These are phyloP conservation scores for Filobasidium wieringae DNA, from an alignment of 768 basidiomycete species.

Conservation along the genomic window DNA sequence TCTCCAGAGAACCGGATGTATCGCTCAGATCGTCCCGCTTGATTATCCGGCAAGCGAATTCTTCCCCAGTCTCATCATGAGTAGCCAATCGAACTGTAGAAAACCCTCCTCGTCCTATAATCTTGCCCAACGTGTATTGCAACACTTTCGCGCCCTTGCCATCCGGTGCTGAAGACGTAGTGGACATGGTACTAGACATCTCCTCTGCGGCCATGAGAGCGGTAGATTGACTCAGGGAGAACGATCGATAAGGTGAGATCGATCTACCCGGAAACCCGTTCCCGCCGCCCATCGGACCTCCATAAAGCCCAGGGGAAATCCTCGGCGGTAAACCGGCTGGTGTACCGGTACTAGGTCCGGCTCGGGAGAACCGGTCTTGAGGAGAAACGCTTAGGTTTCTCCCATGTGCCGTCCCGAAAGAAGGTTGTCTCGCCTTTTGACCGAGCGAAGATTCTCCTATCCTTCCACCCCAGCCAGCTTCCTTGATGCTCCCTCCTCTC, in stretches of 20 bases:
- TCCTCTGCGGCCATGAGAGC: neutral
- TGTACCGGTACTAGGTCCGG: too few relatives aligned
- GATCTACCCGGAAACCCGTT: neutral
- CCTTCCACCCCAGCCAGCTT: neutral
- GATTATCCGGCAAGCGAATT: slow-evolving; percentile 76
- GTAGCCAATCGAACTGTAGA: slow-evolving; percentile 64
- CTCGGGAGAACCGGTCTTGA: neutral
- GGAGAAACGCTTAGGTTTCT: neutral
- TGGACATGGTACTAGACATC: neutral
- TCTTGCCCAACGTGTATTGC: slow-evolving; percentile 61
- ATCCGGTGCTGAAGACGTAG: slow-evolving; percentile 41
- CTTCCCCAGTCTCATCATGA: slow-evolving; percentile 51
- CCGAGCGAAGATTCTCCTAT: neutral
- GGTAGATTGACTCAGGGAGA: slow-evolving; percentile 4
- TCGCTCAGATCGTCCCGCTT: slow-evolving; percentile 38
- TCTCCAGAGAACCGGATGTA: slow-evolving; percentile 34
- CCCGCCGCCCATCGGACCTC: neutral
- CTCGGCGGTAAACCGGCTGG: neutral
- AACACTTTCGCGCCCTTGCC: slow-evolving; percentile 56
- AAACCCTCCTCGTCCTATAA: slow-evolving; percentile 70
- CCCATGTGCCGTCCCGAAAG: neutral
- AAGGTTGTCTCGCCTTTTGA: neutral
- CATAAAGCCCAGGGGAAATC: neutral
- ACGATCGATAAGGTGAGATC: neutral
- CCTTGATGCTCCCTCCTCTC: neutral